Evolutionary conservation across 352 stramenopile genomes (phyloP), one percentile per base, ranked within the genome.

Genomic region (Phytophthora palmivora): DNA sequence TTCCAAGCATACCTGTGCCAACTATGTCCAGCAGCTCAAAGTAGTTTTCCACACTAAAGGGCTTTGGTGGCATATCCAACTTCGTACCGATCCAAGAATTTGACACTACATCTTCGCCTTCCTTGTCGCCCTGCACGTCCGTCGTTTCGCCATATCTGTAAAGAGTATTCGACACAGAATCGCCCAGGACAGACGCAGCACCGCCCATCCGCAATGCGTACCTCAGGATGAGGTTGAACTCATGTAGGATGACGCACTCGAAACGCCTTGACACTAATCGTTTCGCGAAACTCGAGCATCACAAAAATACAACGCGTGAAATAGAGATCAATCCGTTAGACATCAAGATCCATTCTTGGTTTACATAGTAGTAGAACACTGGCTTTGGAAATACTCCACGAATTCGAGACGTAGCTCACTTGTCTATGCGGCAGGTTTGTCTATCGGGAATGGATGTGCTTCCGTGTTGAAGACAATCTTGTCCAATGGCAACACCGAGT

Each of bases 401-500:
- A 52, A 50, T 58, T 39, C 44, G 30, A 67, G 39, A 70, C 46
- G 37, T 43, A 49, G 28, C 57, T 61, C 46, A 62, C 49, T 45
- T 58, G 26, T 58, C 44, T 72, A 72, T 30, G 58, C 30, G 26
- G 43, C 49, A 30, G 30, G 28, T 43, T 55, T 56, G 34, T 69
- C 72, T 63, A 90, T 85, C 7, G 81, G 78, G 51, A 97, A 85
- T 36, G 89, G 82, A 63, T 97, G 91, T 0, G 82, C 91, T 70
- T 96, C 88, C 0, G 91, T 96, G 49, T 92, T 97, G 65, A 97
- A 95, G 42, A 97, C 85, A 38, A 94, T 88, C 47, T 95, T 63
- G 48, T 96, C 76, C 34, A 97, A 69, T 16, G 76, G 53, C n/a
- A 96, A 47, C 49, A 96, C 69, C n/a, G 74, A 74, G 51, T 96